These are phyloP conservation scores for Metschnikowia continentalis DNA, from an alignment of 805 yeast species.

Conservation along the genomic window DNA sequence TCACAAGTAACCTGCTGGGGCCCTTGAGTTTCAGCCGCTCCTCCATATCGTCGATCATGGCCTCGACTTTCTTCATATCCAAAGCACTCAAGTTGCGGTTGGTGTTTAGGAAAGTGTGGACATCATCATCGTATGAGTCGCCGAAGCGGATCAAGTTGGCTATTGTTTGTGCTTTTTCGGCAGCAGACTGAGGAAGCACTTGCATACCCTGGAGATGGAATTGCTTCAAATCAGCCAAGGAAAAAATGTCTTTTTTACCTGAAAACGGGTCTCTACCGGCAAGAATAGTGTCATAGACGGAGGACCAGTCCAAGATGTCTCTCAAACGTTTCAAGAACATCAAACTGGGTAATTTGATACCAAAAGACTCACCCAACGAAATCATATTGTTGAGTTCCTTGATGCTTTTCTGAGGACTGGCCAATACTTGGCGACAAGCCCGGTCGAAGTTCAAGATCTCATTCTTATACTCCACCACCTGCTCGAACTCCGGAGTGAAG, in stretches of 20 bases:
- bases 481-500: constrained; percentile 55
- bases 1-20: constrained; percentile 25
- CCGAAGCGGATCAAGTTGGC: constrained; percentile 25
- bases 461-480: constrained; percentile 47
- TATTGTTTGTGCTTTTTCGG: constrained; percentile 27
- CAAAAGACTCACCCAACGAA: constrained; percentile 56
- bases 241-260: constrained; percentile 33
- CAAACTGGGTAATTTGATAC: constrained; percentile 49
- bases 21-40: constrained; percentile 22
- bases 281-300: constrained; percentile 27
- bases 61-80: constrained; percentile 24
- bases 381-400: constrained; percentile 52
- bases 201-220: constrained; percentile 28
- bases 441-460: constrained; percentile 51
- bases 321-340: constrained; percentile 34
- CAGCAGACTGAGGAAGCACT: constrained; percentile 27
- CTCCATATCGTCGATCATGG: constrained; percentile 23
- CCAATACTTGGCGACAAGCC: constrained; percentile 38
- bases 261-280: constrained; percentile 39
- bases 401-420: constrained; percentile 28
- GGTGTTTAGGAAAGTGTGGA: constrained; percentile 15
- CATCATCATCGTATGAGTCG: constrained; percentile 19
- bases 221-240: constrained; percentile 24
- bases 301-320: constrained; percentile 33
- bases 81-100: constrained; percentile 17